These are phyloP conservation scores for Cryphonectria radicalis DNA, from an alignment of 2,329 filamentous ascomycete species.

Conservation along the genomic window DNA sequence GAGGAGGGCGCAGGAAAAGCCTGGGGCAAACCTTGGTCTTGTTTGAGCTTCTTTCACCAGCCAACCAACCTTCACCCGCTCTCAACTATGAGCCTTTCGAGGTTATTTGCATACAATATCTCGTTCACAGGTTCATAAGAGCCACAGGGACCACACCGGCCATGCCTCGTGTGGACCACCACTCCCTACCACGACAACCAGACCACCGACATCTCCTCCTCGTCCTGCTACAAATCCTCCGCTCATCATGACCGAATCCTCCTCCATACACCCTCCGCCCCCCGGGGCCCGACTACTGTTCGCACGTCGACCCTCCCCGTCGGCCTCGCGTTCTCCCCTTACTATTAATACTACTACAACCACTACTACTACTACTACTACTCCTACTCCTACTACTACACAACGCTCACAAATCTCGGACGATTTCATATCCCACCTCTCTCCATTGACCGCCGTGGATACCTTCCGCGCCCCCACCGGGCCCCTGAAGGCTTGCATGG, in stretches of 20 bases:
- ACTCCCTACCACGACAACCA: conserved; percentile 17
- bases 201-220: conserved; percentile 17
- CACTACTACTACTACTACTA: conserved; percentile 36
- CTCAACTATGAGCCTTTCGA: conserved; percentile 28
- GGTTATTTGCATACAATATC: conserved; percentile 25
- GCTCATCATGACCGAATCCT: conserved; percentile 43
- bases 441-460: conserved; percentile 63
- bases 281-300: conserved; percentile 43
- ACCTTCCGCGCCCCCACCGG: conserved; percentile 60
- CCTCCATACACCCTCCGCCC: conserved; percentile 38
- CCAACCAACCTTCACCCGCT: conserved; percentile 3
- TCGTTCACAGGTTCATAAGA: conserved; percentile 30
- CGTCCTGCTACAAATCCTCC: conserved; percentile 1
- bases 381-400: conserved; percentile 32
- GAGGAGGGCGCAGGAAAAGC: neutral
- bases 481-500: conserved; percentile 61
- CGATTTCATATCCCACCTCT: conserved; percentile 65
- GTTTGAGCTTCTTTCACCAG: neutral
- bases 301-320: conserved; percentile 45
- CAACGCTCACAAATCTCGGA: conserved; percentile 51
- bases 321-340: conserved; percentile 48
- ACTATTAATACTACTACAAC: conserved; percentile 32
- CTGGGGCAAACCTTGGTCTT: conserved; percentile 3
- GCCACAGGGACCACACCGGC: conserved; percentile 27
- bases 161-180: conserved; percentile 28